Evolutionary conservation across 345 rosid species (phyloP).

Genomic region (Bruguiera parviflora): DNA sequence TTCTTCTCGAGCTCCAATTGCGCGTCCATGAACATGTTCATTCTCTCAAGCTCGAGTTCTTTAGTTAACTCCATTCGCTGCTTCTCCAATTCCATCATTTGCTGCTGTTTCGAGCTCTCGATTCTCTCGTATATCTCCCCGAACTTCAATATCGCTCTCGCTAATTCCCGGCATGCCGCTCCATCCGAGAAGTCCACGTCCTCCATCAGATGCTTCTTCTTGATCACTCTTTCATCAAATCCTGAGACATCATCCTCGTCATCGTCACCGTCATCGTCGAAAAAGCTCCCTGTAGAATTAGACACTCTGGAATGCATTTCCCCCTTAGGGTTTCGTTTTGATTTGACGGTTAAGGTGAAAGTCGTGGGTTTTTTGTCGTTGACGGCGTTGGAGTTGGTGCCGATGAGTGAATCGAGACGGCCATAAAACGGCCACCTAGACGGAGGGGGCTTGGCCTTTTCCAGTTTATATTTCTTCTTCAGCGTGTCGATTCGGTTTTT

Average conservation of each 20-base stretch:
- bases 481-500: conserved; percentile 19
- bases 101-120: conserved; percentile 23
- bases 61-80: conserved; percentile 33
- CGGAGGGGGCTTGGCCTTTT: conserved; percentile 20
- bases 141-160: conserved; percentile 24
- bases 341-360: conserved; percentile 2
- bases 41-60: conserved; percentile 26
- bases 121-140: conserved; percentile 26
- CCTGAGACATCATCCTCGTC: conserved; percentile 9
- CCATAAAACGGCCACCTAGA: conserved; percentile 29
- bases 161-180: conserved; percentile 24
- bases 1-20: conserved; percentile 12
- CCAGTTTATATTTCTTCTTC: conserved; percentile 19
- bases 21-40: conserved; percentile 21
- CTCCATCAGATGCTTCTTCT: conserved; percentile 26
- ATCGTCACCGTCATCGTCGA: neutral
- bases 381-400: conserved; percentile 2
- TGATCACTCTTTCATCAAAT: conserved; percentile 20
- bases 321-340: conserved; percentile 1
- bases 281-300: conserved; percentile 10
- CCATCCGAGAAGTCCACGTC: conserved; percentile 19
- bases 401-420: conserved; percentile 24
- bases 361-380: too few species aligned
- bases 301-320: neutral
- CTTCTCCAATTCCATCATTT: conserved; percentile 29